Conservation (phyloP, 1,284 basidiomycete species). For the Ustilago loliicola region DNA sequence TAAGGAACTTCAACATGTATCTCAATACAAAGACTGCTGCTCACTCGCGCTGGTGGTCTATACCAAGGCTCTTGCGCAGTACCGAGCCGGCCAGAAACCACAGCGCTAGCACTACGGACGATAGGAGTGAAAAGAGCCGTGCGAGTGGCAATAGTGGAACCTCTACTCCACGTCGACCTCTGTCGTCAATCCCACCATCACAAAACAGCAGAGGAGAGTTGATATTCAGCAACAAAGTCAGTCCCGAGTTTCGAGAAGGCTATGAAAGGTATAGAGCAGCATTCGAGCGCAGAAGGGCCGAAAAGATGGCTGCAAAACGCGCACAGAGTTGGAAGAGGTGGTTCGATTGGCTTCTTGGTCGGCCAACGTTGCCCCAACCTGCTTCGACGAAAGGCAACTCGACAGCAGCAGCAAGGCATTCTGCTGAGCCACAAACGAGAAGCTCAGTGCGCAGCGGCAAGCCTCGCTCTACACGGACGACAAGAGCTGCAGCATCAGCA, state of each 20-base stretch:
- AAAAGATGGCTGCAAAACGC: conserved; percentile 71
- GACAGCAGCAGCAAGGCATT: conserved; percentile 1
- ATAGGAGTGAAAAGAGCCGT: conserved; percentile 4
- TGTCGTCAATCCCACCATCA: conserved; percentile 87
- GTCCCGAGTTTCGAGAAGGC: conserved; percentile 84
- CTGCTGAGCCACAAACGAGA: conserved; percentile 3
- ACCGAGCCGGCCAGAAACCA: not conserved
- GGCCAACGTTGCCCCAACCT: not conserved
- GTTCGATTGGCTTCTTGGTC: conserved; percentile 36
- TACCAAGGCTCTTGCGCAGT: conserved; percentile 8
- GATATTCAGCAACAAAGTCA: conserved; percentile 91
- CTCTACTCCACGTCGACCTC: conserved; percentile 10
- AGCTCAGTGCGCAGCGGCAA: conserved; percentile 13
- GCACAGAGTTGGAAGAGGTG: conserved; percentile 50
- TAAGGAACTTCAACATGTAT: conserved; percentile 95
- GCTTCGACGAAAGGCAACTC: not conserved
- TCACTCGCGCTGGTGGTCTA: conserved; percentile 61
- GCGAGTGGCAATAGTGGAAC: conserved; percentile 1
- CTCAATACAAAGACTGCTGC: conserved; percentile 89
- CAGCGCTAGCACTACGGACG: not conserved
- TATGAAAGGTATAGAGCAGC: conserved; percentile 92
- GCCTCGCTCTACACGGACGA: conserved; percentile 10
- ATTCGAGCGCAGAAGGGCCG: conserved; percentile 86
- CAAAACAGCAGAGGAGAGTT: conserved; percentile 93
- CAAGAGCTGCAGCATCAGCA: conserved; percentile 7